Evolutionary conservation across 2,329 filamentous ascomycete genomes (phyloP).

Genomic region (Penicillium sp.): DNA sequence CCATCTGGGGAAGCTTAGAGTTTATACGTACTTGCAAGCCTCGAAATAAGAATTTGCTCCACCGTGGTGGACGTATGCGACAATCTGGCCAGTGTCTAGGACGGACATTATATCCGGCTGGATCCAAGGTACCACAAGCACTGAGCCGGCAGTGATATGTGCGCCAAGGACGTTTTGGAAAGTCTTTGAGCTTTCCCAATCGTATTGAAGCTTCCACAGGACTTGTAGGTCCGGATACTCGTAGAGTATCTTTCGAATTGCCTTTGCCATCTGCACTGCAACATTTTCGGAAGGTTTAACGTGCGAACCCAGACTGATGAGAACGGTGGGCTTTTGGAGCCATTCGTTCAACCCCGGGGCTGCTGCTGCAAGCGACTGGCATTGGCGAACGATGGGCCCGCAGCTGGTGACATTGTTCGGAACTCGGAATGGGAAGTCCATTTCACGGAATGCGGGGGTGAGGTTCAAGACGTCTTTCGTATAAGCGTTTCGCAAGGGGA

Average conservation of each 20-base stretch:
- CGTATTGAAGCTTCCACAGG: conserved; percentile 40
- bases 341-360: conserved; percentile 46
- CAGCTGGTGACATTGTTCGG: conserved; percentile 45
- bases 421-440: conserved; percentile 44
- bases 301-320: conserved; percentile 51
- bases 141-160: conserved; percentile 7
- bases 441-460: conserved; percentile 30
- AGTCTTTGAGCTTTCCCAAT: conserved; percentile 13
- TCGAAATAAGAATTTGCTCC: conserved; percentile 52
- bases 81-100: conserved; percentile 39
- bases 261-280: conserved; percentile 33
- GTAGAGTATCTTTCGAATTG: conserved; percentile 41
- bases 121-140: conserved; percentile 20
- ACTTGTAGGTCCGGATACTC: conserved; percentile 40
- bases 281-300: conserved; percentile 31
- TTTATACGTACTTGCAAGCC: conserved; percentile 40
- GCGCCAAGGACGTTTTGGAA: conserved; percentile 14
- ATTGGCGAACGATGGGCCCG: conserved; percentile 48
- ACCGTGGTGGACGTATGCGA: conserved; percentile 48
- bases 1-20: neutral
- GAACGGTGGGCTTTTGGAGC: conserved; percentile 47
- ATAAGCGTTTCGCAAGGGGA: conserved; percentile 30
- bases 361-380: conserved; percentile 33
- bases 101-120: conserved; percentile 22
- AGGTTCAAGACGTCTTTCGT: conserved; percentile 29